Evolutionary conservation across 345 rosid genomes (phyloP), one percentile per base, ranked within the genome.

Genomic region (Hirschfeldia incana): DNA sequence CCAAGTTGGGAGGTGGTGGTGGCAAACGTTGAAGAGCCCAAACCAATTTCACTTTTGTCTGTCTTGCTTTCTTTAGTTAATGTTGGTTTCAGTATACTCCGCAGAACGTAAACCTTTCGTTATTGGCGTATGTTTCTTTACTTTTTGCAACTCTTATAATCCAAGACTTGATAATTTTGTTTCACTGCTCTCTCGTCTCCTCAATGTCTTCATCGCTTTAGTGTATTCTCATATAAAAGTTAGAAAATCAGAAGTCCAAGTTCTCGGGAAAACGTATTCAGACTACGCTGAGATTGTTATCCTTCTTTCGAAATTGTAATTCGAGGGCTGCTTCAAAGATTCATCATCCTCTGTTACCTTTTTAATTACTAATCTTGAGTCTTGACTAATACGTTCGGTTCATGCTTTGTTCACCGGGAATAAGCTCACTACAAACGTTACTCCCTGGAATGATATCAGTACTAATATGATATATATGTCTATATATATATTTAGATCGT

Each of bases 1-100:
- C 80, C 3, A 82, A 82, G 69, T 36, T 70, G 58, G 85, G 85
- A n/a, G 85, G 85, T 74, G 85, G 82, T 69, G 85, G 85, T 82
- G 85, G 82, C 69, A 82, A 77, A 60, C 85, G 85, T 5, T 82
- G 66, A 82, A 70, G 26, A 39, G 72, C 71, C 55, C 71, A 7
- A 64, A 28, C 4, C 37, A 59, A 49, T 57, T 6, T 30, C 39
- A n/a, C 57, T 46, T 7, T n/a, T 72, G 1, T 70, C 63, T 4
- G 15, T 68, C 1, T 73, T 11, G 44, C 81, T 55, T 42, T 37
- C 44, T 36, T 5, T 72, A 81, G 78, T 67, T 77, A 6, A 71
- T 71, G 81, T 67, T 66, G 16, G 28, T 59, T 77, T 67, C 78
- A n/a, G 70, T 60, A 60, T 71, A 16, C 59, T 65, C 6, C 76